Evolutionary conservation across 2,329 filamentous ascomycete species (phyloP).

Genomic region (Diaporthe ilicicola): DNA sequence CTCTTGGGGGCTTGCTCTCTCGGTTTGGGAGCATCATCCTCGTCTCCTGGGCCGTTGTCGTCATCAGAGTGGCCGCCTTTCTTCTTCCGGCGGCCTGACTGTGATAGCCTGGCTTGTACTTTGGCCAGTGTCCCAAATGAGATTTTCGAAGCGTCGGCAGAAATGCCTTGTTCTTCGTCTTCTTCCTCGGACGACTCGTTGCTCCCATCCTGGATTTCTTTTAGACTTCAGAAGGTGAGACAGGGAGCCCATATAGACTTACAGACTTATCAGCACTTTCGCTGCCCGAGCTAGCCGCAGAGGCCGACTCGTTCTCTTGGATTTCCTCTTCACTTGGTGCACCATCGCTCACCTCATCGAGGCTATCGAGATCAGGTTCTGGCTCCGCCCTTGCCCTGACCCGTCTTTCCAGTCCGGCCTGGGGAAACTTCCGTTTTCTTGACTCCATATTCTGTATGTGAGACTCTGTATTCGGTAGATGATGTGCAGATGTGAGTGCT

Average conservation of each 20-base stretch:
- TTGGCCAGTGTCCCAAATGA: slow-evolving; percentile 92
- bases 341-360: slow-evolving; percentile 41
- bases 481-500: not conserved
- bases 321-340: slow-evolving; percentile 39
- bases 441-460: slow-evolving; percentile 42
- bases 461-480: not conserved
- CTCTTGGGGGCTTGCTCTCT: slow-evolving; percentile 43
- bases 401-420: slow-evolving; percentile 49
- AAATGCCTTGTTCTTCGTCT: slow-evolving; percentile 46
- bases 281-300: slow-evolving; percentile 5
- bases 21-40: slow-evolving; percentile 39
- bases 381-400: slow-evolving; percentile 56
- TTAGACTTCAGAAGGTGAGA: not conserved
- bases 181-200: slow-evolving; percentile 42
- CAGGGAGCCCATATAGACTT: not conserved
- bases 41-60: slow-evolving; percentile 39
- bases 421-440: slow-evolving; percentile 52
- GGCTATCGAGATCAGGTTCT: slow-evolving; percentile 49
- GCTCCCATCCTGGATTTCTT: slow-evolving; percentile 41
- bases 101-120: slow-evolving; percentile 75
- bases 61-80: slow-evolving; percentile 35
- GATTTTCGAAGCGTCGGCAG: slow-evolving; percentile 64
- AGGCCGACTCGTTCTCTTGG: slow-evolving; percentile 22
- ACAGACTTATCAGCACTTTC: slow-evolving; percentile 5
- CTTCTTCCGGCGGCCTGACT: slow-evolving; percentile 39